Conservation (phyloP, 176 grass and related monocot species). For the Leersia perrieri region DNA sequence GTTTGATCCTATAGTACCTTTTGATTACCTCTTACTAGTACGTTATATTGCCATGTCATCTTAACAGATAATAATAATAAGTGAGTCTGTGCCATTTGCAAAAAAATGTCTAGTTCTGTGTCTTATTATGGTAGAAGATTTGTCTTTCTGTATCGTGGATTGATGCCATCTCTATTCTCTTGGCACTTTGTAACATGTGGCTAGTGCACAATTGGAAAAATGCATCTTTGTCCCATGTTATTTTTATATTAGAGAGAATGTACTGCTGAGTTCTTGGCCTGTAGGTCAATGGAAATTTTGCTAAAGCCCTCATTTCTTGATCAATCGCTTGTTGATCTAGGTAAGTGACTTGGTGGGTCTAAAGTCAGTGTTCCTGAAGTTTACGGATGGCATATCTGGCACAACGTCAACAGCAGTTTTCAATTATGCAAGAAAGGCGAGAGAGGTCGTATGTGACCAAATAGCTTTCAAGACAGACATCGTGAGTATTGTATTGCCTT, state of each 20-base stretch:
- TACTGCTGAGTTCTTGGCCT: background rate
- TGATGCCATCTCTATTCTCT: background rate
- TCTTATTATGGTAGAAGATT: background rate
- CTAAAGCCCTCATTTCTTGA: background rate
- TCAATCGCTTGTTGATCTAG: background rate
- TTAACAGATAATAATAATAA: slow-evolving; percentile 18
- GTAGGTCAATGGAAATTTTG: background rate
- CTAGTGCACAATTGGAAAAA: background rate
- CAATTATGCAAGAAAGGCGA: background rate
- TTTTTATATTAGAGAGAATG: background rate
- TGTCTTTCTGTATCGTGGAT: background rate
- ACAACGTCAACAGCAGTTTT: background rate
- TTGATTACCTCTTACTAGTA: slow-evolving; percentile 12
- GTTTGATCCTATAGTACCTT: slow-evolving; percentile 27
- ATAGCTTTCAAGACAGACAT: background rate
- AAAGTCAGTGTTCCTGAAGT: background rate
- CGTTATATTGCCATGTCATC: background rate
- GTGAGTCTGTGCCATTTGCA: background rate
- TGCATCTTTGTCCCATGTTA: background rate
- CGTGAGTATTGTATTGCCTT: background rate
- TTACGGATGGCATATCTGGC: background rate
- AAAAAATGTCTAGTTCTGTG: background rate
- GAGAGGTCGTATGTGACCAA: background rate
- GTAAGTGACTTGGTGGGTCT: background rate
- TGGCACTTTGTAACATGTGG: background rate